phyloP scores from a whole-genome alignment of 192 early-diverging fungal species.

The Martensiomyces pterosporus region DNA sequence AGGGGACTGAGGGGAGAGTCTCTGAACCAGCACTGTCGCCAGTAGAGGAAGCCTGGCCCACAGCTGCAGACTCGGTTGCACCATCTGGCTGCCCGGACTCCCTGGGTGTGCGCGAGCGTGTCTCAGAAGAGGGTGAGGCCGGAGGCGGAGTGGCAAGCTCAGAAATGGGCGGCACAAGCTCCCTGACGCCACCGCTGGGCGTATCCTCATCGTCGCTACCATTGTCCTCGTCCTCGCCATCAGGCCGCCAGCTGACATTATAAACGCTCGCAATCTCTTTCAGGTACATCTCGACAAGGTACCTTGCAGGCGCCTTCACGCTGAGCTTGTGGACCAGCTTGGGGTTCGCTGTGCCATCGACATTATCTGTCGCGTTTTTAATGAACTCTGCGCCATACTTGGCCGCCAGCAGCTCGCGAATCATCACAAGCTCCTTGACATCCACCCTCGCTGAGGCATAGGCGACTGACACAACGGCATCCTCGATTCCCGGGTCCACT shows the following conservation, averaged over 20 bases:
- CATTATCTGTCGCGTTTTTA: conserved; percentile 68
- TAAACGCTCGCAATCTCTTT: conserved; percentile 84
- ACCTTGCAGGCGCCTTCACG: conserved; percentile 71
- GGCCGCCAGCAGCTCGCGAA: conserved; percentile 72
- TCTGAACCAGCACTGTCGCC: no score
- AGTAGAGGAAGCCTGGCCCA: no score
- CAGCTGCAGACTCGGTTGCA: no score
- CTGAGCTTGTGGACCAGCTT: conserved; percentile 74
- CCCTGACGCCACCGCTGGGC: conserved; percentile 18
- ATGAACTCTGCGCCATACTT: conserved; percentile 87
- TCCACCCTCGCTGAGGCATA: conserved; percentile 87
- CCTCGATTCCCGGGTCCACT: conserved; percentile 76
- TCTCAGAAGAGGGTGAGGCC: no score
- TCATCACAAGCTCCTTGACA: conserved; percentile 73
- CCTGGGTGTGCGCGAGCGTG: no score
- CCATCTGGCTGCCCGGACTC: no score
- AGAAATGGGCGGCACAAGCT: conserved; percentile 1
- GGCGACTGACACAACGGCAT: conserved; percentile 85
- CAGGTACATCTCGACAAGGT: conserved; percentile 80
- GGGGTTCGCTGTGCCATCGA: conserved; percentile 68
- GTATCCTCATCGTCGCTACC: conserved; percentile 17
- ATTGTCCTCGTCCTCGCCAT: conserved; percentile 42
- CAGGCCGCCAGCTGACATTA: conserved; percentile 65
- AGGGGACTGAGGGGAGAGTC: no score
- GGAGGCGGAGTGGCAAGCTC: no score